phyloP scores from a whole-genome alignment of 257 asterid species.

The Solanum chmielewskii region DNA sequence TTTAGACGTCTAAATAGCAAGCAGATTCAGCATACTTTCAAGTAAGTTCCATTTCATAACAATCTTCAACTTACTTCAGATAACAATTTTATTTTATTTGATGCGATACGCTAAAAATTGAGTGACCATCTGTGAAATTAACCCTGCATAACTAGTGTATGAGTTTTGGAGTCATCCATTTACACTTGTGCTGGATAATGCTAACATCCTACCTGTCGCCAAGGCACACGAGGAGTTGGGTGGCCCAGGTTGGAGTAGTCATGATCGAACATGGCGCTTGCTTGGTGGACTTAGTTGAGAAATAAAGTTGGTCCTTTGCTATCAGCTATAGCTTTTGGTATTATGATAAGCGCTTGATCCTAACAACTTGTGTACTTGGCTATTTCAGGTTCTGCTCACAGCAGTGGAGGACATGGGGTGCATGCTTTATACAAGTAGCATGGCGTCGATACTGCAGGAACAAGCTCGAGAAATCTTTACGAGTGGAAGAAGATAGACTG shows the following conservation, averaged over 20 bases:
- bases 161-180: constrained; percentile 19
- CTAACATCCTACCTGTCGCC: not conserved
- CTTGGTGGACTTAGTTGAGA: not conserved
- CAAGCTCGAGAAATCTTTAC: constrained; percentile 26
- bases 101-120: not conserved
- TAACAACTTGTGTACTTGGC: not conserved
- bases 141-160: constrained; percentile 9
- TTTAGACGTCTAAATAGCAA: constrained; percentile 4
- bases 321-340: not conserved
- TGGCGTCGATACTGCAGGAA: constrained; percentile 48
- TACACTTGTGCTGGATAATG: not conserved
- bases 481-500: constrained; percentile 32
- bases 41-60: not conserved
- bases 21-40: not conserved
- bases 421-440: constrained; percentile 58
- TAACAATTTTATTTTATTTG: not conserved
- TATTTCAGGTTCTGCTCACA: constrained; percentile 39
- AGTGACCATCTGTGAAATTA: not conserved
- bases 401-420: constrained; percentile 74
- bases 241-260: not conserved
- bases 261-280: not conserved
- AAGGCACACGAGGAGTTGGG: not conserved
- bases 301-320: not conserved
- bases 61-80: not conserved
- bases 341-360: not conserved